These are phyloP conservation scores for Cocos nucifera DNA, from an alignment of 176 grass and related monocot genomes.

Conservation along the genomic window DNA sequence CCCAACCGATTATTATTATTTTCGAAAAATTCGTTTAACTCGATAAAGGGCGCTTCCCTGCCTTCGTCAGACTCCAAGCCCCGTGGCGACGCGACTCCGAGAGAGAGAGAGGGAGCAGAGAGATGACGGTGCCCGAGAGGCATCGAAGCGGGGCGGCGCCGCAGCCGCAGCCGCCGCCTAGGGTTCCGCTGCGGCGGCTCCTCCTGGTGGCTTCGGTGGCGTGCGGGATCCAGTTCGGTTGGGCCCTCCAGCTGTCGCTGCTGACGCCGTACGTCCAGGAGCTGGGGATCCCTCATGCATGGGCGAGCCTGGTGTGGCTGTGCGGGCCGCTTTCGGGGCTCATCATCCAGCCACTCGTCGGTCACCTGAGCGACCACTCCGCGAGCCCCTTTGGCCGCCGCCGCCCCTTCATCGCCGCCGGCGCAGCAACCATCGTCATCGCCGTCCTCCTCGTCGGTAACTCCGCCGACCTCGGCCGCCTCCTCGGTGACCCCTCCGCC, in stretches of 20 bases:
- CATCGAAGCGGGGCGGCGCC: not conserved
- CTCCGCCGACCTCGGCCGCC: slow-evolving; percentile 50
- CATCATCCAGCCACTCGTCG: slow-evolving; percentile 65
- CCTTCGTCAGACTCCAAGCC: no score
- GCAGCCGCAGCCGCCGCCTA: not conserved
- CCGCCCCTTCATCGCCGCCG: slow-evolving; percentile 58
- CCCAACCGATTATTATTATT: no score
- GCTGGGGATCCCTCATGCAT: slow-evolving; percentile 70
- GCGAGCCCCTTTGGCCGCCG: slow-evolving; percentile 45
- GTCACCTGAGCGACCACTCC: slow-evolving; percentile 62
- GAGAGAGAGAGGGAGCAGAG: not conserved
- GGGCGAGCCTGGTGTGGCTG: slow-evolving; percentile 76
- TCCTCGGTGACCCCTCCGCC: slow-evolving; percentile 42
- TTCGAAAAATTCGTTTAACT: no score
- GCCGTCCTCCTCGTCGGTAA: slow-evolving; percentile 47
- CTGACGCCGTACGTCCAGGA: slow-evolving; percentile 29
- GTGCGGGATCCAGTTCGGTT: slow-evolving; percentile 1
- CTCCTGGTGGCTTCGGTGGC: not conserved
- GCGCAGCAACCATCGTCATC: slow-evolving; percentile 27
- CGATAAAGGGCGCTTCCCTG: no score
- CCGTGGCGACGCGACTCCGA: no score
- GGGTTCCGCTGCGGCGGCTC: not conserved
- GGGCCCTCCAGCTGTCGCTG: slow-evolving; percentile 1
- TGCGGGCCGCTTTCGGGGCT: slow-evolving; percentile 76
- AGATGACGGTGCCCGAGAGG: not conserved